Evolutionary conservation across 2,329 filamentous ascomycete genomes (phyloP), one percentile per base, ranked within the genome.

Genomic region (Plectosphaerella sp.): DNA sequence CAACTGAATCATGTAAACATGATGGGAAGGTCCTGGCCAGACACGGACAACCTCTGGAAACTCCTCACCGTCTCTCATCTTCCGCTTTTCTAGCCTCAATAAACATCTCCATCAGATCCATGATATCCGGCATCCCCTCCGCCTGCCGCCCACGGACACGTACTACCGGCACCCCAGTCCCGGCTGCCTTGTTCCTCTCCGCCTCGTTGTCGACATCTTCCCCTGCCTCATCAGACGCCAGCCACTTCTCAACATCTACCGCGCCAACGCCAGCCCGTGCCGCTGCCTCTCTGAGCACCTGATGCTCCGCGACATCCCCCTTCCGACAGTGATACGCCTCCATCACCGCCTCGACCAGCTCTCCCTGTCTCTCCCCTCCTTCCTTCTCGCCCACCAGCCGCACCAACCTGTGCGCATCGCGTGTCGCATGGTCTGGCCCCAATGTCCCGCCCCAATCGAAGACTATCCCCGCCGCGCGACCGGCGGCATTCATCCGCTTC

Each of bases 401-500:
- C n/a, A 69, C 55, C 22, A 71, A 56, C 1, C 63, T 61, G 55
- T 72, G 70, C 6, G 67, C 66, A 36, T 67, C 57, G 12, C 61
- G 59, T 4, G 67, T 72, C 43, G 58, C 61, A 22, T 22, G 22
- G 22, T 5, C 22, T 15, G 52, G 52, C 10, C 70, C 69, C 35
- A 71, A 64, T 48, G 58, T 62, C 16, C 65, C 64, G 16, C 63
- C 63, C 28, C 55, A 57, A 47, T 59, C 67, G 54, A 72, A 68
- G n/a, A 57, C 35, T 48, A 72, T 70, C 2, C 67, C 68, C 20
- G 65, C 57, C 0, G 59, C 58, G 6, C 60, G 61, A 6, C 65
- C 68, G 12, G 67, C 61, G 49, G 58, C 50, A 20, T 62, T 50
- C 55, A 64, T 61, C 0, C 63, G 62, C 25, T 57, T 54, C 16